Evolutionary conservation across 202 grass and related monocot genomes (phyloP).

Genomic region (Carex sylvatica): DNA sequence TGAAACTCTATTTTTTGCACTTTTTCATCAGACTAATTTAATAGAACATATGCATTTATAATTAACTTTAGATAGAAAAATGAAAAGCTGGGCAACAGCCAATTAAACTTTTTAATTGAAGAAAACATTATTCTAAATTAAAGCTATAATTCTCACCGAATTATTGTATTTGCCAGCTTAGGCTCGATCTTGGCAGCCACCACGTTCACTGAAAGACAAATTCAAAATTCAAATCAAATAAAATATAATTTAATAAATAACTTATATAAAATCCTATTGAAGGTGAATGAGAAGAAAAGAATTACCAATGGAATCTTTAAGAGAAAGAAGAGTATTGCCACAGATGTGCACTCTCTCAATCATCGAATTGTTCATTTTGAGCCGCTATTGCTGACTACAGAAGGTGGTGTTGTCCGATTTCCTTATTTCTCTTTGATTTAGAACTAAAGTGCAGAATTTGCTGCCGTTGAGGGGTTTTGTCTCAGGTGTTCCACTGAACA

Average conservation of each 20-base stretch:
- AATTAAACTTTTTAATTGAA: no score
- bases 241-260: conserved; percentile 9
- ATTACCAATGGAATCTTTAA: conserved; percentile 50
- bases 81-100: conserved; percentile 6
- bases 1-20: not conserved
- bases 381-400: no score
- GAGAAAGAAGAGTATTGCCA: conserved; percentile 30
- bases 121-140: no score
- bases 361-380: conserved; percentile 24
- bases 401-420: no score
- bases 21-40: not conserved
- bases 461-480: no score
- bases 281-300: not conserved
- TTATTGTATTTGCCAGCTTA: conserved; percentile 56
- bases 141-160: conserved; percentile 48
- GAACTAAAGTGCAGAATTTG: no score
- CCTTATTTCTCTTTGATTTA: no score
- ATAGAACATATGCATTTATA: not conserved
- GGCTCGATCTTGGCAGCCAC: conserved; percentile 63
- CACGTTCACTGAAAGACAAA: conserved; percentile 48
- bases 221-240: not conserved
- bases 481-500: no score
- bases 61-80: not conserved
- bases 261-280: not conserved
- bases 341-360: conserved; percentile 53